A percentile compares a stretch with the other conserved stretches of the same genome.
Conservation (phyloP, 2,329 filamentous ascomycete species). For the Sodiomyces alkalinus region DNA sequence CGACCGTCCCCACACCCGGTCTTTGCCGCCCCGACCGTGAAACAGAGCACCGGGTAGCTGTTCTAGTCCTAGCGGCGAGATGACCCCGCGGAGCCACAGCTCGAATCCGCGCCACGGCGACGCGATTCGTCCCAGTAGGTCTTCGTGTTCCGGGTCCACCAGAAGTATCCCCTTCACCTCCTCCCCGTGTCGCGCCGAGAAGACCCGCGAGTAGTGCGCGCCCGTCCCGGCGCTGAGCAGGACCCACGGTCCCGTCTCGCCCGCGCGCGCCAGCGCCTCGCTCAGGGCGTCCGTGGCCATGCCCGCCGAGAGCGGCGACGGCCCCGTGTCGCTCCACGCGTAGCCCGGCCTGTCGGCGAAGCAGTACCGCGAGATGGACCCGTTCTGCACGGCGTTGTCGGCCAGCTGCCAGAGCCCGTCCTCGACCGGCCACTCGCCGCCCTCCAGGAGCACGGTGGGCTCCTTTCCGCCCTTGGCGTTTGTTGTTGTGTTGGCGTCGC, state of each 20-base stretch:
- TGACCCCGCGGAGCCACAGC: constrained; percentile 72
- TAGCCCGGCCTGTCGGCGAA: constrained; percentile 89
- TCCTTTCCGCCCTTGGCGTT: constrained; percentile 35
- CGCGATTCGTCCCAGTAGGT: constrained; percentile 56
- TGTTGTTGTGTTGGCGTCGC: constrained; percentile 57
- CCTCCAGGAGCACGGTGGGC: constrained; percentile 80
- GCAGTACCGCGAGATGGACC: constrained; percentile 78
- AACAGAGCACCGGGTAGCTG: constrained; percentile 69
- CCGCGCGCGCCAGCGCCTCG: constrained; percentile 66
- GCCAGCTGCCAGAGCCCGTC: constrained; percentile 68
- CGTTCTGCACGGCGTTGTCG: constrained; percentile 58
- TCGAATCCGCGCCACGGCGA: constrained; percentile 59
- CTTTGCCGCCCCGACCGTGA: constrained; percentile 61
- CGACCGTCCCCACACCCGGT: constrained; percentile 70
- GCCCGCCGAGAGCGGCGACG: constrained; percentile 81
- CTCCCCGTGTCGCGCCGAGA: constrained; percentile 65
- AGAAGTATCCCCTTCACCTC: constrained; percentile 68
- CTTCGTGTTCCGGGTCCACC: constrained; percentile 81
- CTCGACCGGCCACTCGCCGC: constrained; percentile 66
- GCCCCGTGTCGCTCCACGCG: constrained; percentile 78
- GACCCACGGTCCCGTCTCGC: constrained; percentile 79
- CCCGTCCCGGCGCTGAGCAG: constrained; percentile 77
- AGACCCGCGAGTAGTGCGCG: constrained; percentile 79
- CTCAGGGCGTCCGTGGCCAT: constrained; percentile 84
- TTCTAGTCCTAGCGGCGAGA: constrained; percentile 78